A percentile compares a stretch with the other conserved stretches of the same genome.
Evolutionary conservation across 306 rosid species (phyloP).

Genomic region (Senna tora): DNA sequence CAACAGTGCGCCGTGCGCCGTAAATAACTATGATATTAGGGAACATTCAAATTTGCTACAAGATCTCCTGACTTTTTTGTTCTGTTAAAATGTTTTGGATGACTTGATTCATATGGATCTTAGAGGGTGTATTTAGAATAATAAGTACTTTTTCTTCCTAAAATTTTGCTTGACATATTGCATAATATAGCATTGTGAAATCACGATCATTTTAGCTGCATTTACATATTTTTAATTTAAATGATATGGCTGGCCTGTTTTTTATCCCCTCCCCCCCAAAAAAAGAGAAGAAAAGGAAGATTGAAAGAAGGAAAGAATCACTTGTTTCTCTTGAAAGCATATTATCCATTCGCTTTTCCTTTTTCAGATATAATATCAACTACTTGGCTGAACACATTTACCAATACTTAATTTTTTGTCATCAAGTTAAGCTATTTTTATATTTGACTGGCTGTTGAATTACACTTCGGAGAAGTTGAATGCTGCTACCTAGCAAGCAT

Average conservation of each 20-base stretch:
- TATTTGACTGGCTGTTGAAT: constrained; percentile 33
- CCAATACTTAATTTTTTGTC: constrained; percentile 13
- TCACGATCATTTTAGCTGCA: not conserved
- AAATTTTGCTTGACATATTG: constrained; percentile 8
- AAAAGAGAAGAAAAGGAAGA: not conserved
- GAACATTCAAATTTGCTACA: constrained; percentile 11
- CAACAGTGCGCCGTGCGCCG: too few relatives aligned
- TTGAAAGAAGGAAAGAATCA: not conserved
- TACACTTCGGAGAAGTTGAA: constrained; percentile 23
- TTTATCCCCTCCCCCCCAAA: not conserved
- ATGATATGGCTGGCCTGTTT: not conserved
- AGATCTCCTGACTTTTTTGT: constrained; percentile 17
- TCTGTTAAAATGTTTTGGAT: constrained; percentile 20
- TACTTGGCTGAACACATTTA: constrained; percentile 15
- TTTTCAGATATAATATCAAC: constrained; percentile 19
- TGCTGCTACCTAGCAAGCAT: constrained; percentile 4
- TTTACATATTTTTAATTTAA: not conserved
- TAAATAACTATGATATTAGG: too few relatives aligned
- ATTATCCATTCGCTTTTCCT: constrained; percentile 10
- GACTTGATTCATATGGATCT: not conserved
- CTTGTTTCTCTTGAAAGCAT: constrained; percentile 7
- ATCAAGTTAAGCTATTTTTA: constrained; percentile 18
- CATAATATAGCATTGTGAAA: constrained; percentile 2
- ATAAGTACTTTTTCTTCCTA: not conserved
- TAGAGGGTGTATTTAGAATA: not conserved